Evolutionary conservation across 2,329 filamentous ascomycete genomes (phyloP).

Genomic region (Aplosporella prunicola): DNA sequence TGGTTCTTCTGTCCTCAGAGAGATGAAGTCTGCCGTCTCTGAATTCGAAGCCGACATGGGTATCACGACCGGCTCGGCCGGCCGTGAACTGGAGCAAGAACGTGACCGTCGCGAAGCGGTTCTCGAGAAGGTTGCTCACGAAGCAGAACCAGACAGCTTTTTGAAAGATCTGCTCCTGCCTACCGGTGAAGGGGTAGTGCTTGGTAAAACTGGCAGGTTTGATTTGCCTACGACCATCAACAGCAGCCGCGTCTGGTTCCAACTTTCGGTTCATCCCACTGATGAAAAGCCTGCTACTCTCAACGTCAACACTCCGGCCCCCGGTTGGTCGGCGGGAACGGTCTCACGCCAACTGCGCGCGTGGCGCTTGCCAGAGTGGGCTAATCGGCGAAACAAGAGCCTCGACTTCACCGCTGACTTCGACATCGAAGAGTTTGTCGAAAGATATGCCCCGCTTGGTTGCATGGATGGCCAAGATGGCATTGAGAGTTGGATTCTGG

Average conservation of each 20-base stretch:
- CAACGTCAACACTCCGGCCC: conserved; percentile 62
- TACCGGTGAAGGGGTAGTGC: conserved; percentile 65
- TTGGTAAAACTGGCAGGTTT: conserved; percentile 69
- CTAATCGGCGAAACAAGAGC: conserved; percentile 80
- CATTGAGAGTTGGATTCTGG: conserved; percentile 86
- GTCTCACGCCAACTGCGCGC: conserved; percentile 87
- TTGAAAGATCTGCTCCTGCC: conserved; percentile 76
- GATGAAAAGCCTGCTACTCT: conserved; percentile 72
- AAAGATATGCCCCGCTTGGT: conserved; percentile 71
- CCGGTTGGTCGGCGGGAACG: conserved; percentile 84
- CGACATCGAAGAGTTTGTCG: conserved; percentile 82
- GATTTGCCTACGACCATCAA: conserved; percentile 65
- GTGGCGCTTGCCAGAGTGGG: conserved; percentile 94
- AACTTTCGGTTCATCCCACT: conserved; percentile 82
- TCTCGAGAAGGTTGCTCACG: conserved; percentile 77
- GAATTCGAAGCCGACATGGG: conserved; percentile 72
- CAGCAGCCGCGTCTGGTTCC: conserved; percentile 90
- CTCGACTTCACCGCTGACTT: conserved; percentile 97
- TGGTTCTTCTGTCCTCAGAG: conserved; percentile 73
- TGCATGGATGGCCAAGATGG: conserved; percentile 87
- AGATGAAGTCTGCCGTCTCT: conserved; percentile 74
- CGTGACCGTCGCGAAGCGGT: conserved; percentile 74
- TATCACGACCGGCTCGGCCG: conserved; percentile 56
- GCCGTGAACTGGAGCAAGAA: conserved; percentile 65
- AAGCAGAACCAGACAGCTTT: conserved; percentile 72